Percentiles rank a stretch among this genome's conserved stretches.
Evolutionary conservation across 2,329 filamentous ascomycete species (phyloP).

Genomic region (Hirsutella rhossiliensis): DNA sequence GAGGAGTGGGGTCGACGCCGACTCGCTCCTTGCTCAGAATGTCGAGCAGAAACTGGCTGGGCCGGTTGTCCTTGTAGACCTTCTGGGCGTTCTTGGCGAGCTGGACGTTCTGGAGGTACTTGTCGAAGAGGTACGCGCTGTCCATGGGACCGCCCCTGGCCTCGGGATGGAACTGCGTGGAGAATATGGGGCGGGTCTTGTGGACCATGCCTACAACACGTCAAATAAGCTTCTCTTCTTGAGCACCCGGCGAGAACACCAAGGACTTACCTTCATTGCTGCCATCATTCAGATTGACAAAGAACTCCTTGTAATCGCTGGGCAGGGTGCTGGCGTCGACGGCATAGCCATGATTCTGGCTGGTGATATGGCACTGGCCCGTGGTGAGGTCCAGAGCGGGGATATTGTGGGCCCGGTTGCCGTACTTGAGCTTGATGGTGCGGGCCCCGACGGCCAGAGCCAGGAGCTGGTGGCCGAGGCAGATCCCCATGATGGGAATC

Average conservation of each 20-base stretch:
- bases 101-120: constrained; percentile 81
- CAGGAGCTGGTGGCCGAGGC: constrained; percentile 90
- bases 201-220: constrained; percentile 63
- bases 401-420: constrained; percentile 98
- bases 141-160: constrained; percentile 96
- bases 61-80: constrained; percentile 74
- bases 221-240: neutral
- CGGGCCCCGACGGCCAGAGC: constrained; percentile 78
- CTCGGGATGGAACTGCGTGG: constrained; percentile 97
- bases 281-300: constrained; percentile 94
- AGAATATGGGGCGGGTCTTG: constrained; percentile 92
- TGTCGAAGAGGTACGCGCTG: constrained; percentile 91
- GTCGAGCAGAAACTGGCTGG: constrained; percentile 79
- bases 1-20: constrained; percentile 59
- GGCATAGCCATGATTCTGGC: constrained; percentile 96
- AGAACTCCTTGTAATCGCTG: constrained; percentile 91
- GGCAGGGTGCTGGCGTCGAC: constrained; percentile 77
- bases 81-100: constrained; percentile 78
- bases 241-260: neutral
- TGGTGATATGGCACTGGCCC: constrained; percentile 95
- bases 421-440: constrained; percentile 98
- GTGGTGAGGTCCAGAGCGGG: constrained; percentile 89
- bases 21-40: constrained; percentile 90
- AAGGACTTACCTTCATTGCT: constrained; percentile 67
- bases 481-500: constrained; percentile 94